Evolutionary conservation across 805 yeast species (phyloP), one percentile per base, ranked within the genome.

Genomic region (Priceomyces medius): DNA sequence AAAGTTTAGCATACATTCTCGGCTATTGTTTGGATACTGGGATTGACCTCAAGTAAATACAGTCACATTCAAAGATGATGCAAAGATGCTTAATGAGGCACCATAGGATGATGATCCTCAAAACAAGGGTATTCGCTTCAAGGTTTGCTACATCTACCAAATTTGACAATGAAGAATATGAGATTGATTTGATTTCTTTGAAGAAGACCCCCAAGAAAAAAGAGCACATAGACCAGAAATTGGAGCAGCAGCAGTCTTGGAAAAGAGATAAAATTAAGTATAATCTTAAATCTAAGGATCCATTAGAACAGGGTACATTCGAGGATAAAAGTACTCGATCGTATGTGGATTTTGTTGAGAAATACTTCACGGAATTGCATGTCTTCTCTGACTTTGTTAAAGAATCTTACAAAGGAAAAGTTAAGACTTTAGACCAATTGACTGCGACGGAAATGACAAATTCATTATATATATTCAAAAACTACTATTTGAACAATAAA

Each of bases 391-490:
- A 44, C 14, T 62, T 61, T 38, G 44, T 61, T 33, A 16, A 23
- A 7, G 37, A 42, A 7, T 55, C 59, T 4, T 60, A 56, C 40
- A 51, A 44, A 20, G 24, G 49, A 31, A 56, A 58, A 37, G 46
- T 60, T 43, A 41, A 41, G 4, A 37, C 42, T 18, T 58, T 58
- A 31, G 47, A 42, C 8, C 58, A 61, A 35, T 53, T 61, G 37
- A 55, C 63, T 4, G 35, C 58, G 4, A 35, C 49, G 8, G 66
- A 62, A 40, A 41, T 60, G 10, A 49, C 54, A 45, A 61, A 58
- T 44, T 51, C 55, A 14, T 43, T 61, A 31, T 58, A 62, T 41
- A 50, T 55, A 14, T 62, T 57, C 48, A 58, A 54, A 38, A 52
- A 54, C 29, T 44, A 38, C 35, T 54, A 50, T 37, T 34, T 34